Percentiles rank a stretch among this genome's conserved stretches.
phyloP scores from a whole-genome alignment of 164 flowering plant genomes.

The Aristolochia contorta region DNA sequence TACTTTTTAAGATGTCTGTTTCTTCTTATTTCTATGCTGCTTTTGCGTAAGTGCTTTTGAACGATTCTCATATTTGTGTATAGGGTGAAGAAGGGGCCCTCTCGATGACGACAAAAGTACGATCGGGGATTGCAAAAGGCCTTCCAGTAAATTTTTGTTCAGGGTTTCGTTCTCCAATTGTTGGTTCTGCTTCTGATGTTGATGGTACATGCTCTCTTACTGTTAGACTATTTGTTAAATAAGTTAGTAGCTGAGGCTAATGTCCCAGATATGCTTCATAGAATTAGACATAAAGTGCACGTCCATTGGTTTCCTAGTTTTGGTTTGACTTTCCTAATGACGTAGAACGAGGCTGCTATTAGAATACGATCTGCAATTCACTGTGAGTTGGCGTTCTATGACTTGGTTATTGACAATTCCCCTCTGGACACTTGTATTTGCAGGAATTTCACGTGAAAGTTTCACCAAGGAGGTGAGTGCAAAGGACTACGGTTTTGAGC shows the following conservation, averaged over 20 bases:
- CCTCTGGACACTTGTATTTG: not conserved
- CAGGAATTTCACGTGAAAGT: constrained; percentile 87
- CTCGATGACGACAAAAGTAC: constrained; percentile 83
- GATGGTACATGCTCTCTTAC: constrained; percentile 40
- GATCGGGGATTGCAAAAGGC: constrained; percentile 60
- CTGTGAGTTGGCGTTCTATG: no score
- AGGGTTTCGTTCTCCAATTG: constrained; percentile 66
- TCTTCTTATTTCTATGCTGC: not conserved
- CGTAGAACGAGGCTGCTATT: no score
- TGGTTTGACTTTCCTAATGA: no score
- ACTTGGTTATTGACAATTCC: not conserved
- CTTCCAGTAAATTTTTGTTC: constrained; percentile 95
- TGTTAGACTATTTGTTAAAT: no score
- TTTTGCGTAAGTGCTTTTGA: not conserved
- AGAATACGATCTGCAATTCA: no score
- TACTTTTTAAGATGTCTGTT: not conserved
- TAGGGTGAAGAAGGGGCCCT: constrained; percentile 99
- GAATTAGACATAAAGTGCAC: no score
- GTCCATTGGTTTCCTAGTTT: no score
- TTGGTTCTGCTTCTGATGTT: constrained; percentile 32
- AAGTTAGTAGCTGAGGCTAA: no score
- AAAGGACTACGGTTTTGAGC: constrained; percentile 71
- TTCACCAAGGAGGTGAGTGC: constrained; percentile 75
- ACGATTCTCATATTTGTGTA: not conserved
- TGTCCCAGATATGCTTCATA: no score